Evolutionary conservation across 768 basidiomycete species (phyloP), one percentile per base, ranked within the genome.

Genomic region (Podaxis carcinomalis): DNA sequence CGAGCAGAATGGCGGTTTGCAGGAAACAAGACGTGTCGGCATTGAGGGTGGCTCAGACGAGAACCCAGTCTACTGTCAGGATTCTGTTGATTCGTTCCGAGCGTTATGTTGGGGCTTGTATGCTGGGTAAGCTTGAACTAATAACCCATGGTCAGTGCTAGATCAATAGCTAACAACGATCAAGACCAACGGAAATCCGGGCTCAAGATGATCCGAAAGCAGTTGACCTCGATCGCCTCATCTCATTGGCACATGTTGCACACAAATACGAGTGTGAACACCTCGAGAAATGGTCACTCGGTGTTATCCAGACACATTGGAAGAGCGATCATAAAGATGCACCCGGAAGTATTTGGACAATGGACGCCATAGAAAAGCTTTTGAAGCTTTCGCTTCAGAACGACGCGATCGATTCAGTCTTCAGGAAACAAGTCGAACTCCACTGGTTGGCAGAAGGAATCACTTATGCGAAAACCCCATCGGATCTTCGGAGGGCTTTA

Each of bases 101-200:
- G 57, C 57, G 10, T 10, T 57, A 1, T 57, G 57, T 36, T 57
- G 57, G 57, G 47, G 32, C 6, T 39, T 57, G 23, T 57, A 57
- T 21, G 35, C 47, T 3, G 21, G 19, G 57, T 57, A 25, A 36
- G 57, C 47, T 23, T 27, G 21, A 25, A 23, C 10, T 9, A 25
- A 13, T 19, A 44, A 44, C n/a, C 16, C 42, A 44, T 19, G 42
- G 16, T n/a, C 32, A 32, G 32, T 32, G 3, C 9, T 32, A 9
- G 32, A 32, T 32, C 2, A 32, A 32, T 9, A 6, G 32, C 32
- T 32, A 32, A 32, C 7, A 9, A 32, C 32, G 42, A 11, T 7
- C 9, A 57, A 57, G 57, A 5, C 57, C 57, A 9, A 10, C 13
- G 1, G 57, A 57, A n/a, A 50, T 57, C 36, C 21, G 57, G 10